Evolutionary conservation across 257 asterid genomes (phyloP).

Genomic region (Forsythia viridissima): DNA sequence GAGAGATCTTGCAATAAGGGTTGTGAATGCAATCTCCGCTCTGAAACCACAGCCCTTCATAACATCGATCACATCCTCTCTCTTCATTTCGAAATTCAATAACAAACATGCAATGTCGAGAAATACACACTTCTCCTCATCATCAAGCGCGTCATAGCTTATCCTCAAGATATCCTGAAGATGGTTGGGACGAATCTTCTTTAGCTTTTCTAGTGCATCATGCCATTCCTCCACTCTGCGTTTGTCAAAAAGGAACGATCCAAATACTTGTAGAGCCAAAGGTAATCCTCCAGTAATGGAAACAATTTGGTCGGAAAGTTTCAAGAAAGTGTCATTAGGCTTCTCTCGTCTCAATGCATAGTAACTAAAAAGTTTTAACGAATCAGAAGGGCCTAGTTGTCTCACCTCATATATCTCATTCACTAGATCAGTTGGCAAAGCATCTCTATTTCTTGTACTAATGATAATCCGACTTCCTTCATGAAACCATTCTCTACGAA

Average conservation of each 20-base stretch:
- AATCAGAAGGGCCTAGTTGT: conserved; percentile 10
- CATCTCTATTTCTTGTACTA: conserved; percentile 30
- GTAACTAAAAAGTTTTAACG: conserved; percentile 32
- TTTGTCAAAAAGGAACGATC: conserved; percentile 34
- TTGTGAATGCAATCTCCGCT: conserved; percentile 30
- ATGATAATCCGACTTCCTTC: conserved; percentile 35
- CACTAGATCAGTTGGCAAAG: conserved; percentile 15
- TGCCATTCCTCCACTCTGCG: conserved; percentile 31
- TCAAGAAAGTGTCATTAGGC: conserved; percentile 17
- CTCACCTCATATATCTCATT: conserved; percentile 18
- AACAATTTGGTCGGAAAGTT: conserved; percentile 26
- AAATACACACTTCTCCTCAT: conserved; percentile 30
- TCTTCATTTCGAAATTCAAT: conserved; percentile 22
- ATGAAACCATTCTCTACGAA: conserved; percentile 26
- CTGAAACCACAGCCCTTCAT: conserved; percentile 33
- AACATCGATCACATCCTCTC: conserved; percentile 34
- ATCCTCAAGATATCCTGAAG: conserved; percentile 31
- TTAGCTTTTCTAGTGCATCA: conserved; percentile 29
- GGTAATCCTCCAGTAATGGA: conserved; percentile 30
- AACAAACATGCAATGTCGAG: conserved; percentile 42
- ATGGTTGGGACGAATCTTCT: conserved; percentile 29
- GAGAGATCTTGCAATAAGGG: conserved; percentile 30
- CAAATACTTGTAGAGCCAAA: conserved; percentile 38
- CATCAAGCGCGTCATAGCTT: conserved; percentile 34
- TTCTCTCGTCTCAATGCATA: conserved; percentile 38